A percentile compares a stretch with the other conserved stretches of the same genome.
These are phyloP conservation scores for Blepharisma stoltei DNA, from an alignment of 73 alveolate species.

Conservation along the genomic window DNA sequence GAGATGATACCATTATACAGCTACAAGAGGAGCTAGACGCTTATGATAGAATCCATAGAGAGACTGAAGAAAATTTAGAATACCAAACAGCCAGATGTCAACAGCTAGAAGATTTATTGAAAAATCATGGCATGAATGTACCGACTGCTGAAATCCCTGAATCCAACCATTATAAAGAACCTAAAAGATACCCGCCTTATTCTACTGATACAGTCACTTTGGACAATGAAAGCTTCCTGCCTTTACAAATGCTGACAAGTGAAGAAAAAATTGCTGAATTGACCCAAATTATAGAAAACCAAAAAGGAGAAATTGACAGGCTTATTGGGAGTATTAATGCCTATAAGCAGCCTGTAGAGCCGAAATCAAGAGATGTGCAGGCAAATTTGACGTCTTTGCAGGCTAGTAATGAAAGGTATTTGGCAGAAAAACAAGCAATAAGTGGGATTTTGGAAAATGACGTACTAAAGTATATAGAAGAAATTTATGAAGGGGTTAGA, in stretches of 20 bases:
- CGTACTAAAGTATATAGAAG: constrained; percentile 13
- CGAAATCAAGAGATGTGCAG: neutral
- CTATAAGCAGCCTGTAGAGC: constrained; percentile 15
- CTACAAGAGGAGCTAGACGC: constrained; percentile 94
- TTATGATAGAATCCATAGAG: constrained; percentile 82
- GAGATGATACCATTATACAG: constrained; percentile 95
- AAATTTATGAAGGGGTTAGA: constrained; percentile 9
- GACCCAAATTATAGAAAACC: constrained; percentile 37
- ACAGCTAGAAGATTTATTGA: constrained; percentile 31
- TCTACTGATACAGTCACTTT: constrained; percentile 27
- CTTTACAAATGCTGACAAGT: constrained; percentile 39
- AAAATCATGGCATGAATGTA: neutral
- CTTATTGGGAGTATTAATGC: neutral
- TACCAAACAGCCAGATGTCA: constrained; percentile 38
- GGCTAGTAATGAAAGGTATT: neutral
- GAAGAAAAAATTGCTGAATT: constrained; percentile 41
- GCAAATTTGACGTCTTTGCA: neutral
- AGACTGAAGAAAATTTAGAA: constrained; percentile 62
- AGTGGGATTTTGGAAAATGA: constrained; percentile 3
- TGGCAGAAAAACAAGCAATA: neutral
- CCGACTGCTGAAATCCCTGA: constrained; percentile 21
- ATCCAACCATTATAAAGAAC: constrained; percentile 18
- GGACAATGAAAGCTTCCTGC: constrained; percentile 36
- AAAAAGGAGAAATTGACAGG: constrained; percentile 31
- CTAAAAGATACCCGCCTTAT: constrained; percentile 28